Evolutionary conservation across 106 monocot genomes (phyloP), one percentile per base, ranked within the genome.

Genomic region (Dendrobium officinale): DNA sequence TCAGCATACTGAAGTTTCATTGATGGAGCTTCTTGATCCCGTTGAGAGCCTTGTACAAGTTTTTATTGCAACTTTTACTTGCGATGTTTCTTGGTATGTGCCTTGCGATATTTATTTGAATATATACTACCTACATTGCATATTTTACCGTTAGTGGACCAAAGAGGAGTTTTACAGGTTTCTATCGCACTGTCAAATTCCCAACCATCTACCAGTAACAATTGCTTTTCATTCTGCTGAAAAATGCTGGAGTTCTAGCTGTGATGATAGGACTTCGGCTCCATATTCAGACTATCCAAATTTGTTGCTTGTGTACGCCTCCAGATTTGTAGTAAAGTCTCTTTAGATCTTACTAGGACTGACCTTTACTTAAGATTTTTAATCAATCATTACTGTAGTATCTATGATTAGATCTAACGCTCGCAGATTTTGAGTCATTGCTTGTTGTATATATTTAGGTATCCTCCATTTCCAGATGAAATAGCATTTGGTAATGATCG

Each of bases 401-500:
- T 51, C 51, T 16, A 51, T 13, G 51, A 51, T 51, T 51, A 51
- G 13, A 16, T 51, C 51, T 13, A 13, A 51, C 13, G 3, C 3
- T 51, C 13, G 51, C 51, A 15, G 51, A 51, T 51, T 13, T 51
- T 51, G 51, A 51, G 10, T 15, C 51, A 51, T 51, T 51, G 51
- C 13, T 15, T 51, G 13, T 51, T 51, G 13, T 51, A 51, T 48
- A 41, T 48, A 41, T 80, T 81, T 76, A 95, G 94, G 26, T 95
- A 86, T 80, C 95, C 95, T 27, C 87, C 75, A 48, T 95, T 95
- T 83, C 92, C 92, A 41, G 92, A 92, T 22, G 87, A 77, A 75
- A 92, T 95, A 81, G 95, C 95, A 16, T 95, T 95, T 85, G 95
- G 95, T 22, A 90, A 90, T 64, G 95, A 92, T 31, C 77, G 79